Percentiles rank a stretch among this genome's conserved stretches.
Evolutionary conservation across 2,329 filamentous ascomycete genomes (phyloP).

Genomic region (Parascedosporium putredinis): DNA sequence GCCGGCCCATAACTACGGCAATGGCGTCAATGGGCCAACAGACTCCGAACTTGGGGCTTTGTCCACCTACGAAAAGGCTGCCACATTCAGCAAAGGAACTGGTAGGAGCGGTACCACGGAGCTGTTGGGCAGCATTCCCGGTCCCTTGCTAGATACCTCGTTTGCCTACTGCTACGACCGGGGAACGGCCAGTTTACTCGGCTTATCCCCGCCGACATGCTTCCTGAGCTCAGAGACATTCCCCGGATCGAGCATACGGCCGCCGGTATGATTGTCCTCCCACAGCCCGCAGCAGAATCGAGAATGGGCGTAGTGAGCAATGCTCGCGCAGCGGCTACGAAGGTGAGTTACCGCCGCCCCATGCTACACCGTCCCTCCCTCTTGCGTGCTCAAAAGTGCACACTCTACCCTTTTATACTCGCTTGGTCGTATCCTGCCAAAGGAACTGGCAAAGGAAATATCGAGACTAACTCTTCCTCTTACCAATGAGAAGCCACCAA

Average conservation of each 20-base stretch:
- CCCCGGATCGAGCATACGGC: slow-evolving; percentile 27
- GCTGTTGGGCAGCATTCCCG: neutral
- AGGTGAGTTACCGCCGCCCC: too few species aligned
- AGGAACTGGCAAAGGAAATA: too few species aligned
- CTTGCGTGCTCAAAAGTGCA: neutral
- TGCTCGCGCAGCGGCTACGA: neutral
- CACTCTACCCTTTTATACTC: too few species aligned
- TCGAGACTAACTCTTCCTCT: neutral
- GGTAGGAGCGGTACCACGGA: neutral
- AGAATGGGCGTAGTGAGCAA: neutral
- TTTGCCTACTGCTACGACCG: slow-evolving; percentile 44
- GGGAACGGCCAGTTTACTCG: slow-evolving; percentile 43
- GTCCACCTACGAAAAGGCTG: too few species aligned
- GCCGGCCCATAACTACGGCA: too few species aligned
- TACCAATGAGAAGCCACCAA: too few species aligned
- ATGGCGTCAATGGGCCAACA: too few species aligned
- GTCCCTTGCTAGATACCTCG: slow-evolving; percentile 8
- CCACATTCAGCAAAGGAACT: neutral
- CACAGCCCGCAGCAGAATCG: slow-evolving; percentile 12
- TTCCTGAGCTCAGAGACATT: slow-evolving; percentile 34
- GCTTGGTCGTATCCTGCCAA: neutral
- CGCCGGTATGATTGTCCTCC: slow-evolving; percentile 36
- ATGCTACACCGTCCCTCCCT: neutral
- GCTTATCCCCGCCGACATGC: slow-evolving; percentile 44
- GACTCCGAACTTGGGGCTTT: too few species aligned